Evolutionary conservation across 257 asterid species (phyloP).

Genomic region (Lavandula angustifolia): DNA sequence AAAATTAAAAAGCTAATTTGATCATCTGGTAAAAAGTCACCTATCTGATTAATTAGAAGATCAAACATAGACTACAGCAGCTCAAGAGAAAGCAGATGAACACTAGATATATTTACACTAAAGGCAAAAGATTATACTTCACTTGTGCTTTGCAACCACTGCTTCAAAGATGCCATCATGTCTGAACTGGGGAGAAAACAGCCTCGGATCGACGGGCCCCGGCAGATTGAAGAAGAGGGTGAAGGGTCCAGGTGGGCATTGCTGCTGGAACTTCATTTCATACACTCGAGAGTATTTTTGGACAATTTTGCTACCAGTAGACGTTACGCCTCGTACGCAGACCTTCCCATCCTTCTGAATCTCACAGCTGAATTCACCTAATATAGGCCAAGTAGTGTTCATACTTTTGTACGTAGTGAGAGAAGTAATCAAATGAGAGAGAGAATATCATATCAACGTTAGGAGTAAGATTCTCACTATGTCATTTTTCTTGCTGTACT

Average conservation of each 20-base stretch:
- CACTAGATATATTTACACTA: constrained; percentile 14
- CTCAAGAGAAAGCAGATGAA: constrained; percentile 8
- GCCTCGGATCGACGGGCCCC: constrained; percentile 81
- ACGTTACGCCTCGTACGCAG: constrained; percentile 61
- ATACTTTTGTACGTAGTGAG: background rate
- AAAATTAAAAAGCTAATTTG: too few relatives aligned
- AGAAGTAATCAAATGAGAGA: background rate
- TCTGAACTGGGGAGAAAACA: constrained; percentile 59
- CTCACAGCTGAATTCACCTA: constrained; percentile 76
- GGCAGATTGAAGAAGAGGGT: constrained; percentile 70
- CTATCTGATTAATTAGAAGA: too few relatives aligned
- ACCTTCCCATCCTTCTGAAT: constrained; percentile 63
- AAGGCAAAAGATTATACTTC: constrained; percentile 25
- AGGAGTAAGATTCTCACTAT: background rate
- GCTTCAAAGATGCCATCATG: constrained; percentile 87
- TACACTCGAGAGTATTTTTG: constrained; percentile 58
- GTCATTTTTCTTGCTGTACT: background rate
- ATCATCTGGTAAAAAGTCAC: too few relatives aligned
- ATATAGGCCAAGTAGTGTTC: constrained; percentile 15
- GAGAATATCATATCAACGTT: background rate
- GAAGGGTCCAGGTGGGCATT: constrained; percentile 83
- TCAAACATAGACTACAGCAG: constrained; percentile 3
- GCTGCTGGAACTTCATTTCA: constrained; percentile 72
- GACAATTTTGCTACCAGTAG: constrained; percentile 61
- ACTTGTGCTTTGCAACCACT: constrained; percentile 50